A percentile compares a stretch with the other conserved stretches of the same genome.
Conservation (phyloP, 2,329 filamentous ascomycete genomes). For the Colletotrichum tamarilloi region DNA sequence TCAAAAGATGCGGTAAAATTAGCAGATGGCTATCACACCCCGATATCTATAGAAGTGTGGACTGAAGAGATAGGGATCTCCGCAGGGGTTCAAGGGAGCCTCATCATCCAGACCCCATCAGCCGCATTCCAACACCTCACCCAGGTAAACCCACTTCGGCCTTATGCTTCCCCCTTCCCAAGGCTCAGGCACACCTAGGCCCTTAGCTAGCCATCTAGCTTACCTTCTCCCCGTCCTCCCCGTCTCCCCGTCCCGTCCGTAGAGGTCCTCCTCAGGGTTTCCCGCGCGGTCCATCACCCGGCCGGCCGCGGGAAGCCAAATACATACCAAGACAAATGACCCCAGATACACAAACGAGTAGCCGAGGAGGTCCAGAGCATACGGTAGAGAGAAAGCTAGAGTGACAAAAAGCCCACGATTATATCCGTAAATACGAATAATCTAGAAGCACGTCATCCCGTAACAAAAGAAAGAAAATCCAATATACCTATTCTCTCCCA, state of each 20-base stretch:
- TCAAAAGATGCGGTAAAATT: neutral
- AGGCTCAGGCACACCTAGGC: neutral
- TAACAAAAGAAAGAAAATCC: too few species aligned
- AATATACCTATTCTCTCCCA: too few species aligned
- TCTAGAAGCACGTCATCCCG: neutral
- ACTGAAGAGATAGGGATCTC: neutral
- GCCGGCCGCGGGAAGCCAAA: neutral
- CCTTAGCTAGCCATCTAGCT: neutral
- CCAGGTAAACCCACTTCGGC: neutral
- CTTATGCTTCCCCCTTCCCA: neutral
- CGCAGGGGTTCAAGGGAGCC: conserved; percentile 19
- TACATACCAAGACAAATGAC: neutral
- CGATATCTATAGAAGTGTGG: neutral
- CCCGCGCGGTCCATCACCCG: neutral
- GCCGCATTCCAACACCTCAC: conserved; percentile 2
- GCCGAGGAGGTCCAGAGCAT: too few species aligned
- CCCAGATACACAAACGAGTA: neutral
- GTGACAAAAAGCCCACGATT: neutral
- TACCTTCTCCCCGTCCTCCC: neutral
- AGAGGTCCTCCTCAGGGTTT: neutral
- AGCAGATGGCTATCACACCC: too few species aligned
- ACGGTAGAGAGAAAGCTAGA: neutral
- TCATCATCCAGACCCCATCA: conserved; percentile 1
- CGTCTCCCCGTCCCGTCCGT: neutral
- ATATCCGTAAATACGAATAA: neutral